A percentile compares a stretch with the other conserved stretches of the same genome.
Evolutionary conservation across 2,329 filamentous ascomycete genomes (phyloP).

Genomic region (Hypoxylon sp.): DNA sequence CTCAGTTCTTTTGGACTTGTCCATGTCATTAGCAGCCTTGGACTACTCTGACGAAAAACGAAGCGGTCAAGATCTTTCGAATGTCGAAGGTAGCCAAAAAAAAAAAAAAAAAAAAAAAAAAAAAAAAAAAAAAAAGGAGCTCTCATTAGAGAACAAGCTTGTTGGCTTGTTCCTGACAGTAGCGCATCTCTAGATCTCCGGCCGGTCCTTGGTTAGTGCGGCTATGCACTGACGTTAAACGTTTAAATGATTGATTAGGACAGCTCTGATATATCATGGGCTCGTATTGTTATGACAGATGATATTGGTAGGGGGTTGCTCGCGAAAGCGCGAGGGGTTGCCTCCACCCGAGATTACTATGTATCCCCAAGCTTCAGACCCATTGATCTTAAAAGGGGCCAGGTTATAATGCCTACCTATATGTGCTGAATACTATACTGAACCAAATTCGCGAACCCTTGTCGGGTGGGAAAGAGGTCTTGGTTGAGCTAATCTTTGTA

Average conservation of each 20-base stretch:
- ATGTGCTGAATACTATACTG: constrained; percentile 54
- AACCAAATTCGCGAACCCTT: constrained; percentile 42
- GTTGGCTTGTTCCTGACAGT: constrained; percentile 24
- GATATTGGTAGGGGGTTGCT: constrained; percentile 38
- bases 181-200: constrained; percentile 31
- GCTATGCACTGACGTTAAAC: constrained; percentile 21
- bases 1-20: constrained; percentile 12
- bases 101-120: constrained; percentile 18
- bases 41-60: not conserved
- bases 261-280: constrained; percentile 16
- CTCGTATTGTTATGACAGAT: constrained; percentile 28
- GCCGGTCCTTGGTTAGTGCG: constrained; percentile 17
- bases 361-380: constrained; percentile 43
- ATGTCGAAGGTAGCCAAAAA: constrained; percentile 13
- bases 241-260: constrained; percentile 32
- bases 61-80: constrained; percentile 36
- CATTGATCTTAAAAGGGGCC: constrained; percentile 50
- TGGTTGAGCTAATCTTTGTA: constrained; percentile 38
- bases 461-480: constrained; percentile 33
- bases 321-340: constrained; percentile 42
- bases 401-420: constrained; percentile 53
- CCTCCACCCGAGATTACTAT: constrained; percentile 55
- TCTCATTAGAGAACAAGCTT: constrained; percentile 2
- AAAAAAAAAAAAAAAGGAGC: constrained; percentile 15
- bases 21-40: not conserved